Base-by-base conservation (phyloP, 2,329 filamentous ascomycete genomes). In the Colletotrichum simmondsii region DNA sequence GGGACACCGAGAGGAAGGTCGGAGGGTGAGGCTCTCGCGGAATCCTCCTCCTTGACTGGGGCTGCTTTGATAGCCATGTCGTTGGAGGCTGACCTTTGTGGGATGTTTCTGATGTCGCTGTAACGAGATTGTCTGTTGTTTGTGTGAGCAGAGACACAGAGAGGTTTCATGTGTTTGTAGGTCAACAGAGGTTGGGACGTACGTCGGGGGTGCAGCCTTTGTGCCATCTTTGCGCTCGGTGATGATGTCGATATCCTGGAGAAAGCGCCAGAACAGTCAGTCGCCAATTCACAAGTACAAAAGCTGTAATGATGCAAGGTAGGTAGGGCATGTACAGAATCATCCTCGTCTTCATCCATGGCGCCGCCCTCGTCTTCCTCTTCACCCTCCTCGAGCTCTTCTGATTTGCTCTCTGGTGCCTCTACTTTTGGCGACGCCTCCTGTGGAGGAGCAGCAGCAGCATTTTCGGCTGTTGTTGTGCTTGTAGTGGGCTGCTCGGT, bases 171-270 rank as follows among this genome's bases (percentile, higher is more conserved):
- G 19, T 16, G n/a, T 3, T 32, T 32, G 19, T 19, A 37, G 22
- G 14, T 56, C 22, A 28, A 22, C 42, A 49, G 22, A 35, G 10
- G 56, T 6, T 28, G 52, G 4, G 53, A 83, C 89, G 76, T 83
- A 92, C 90, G 86, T 83, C 75, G 90, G 87, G 64, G 90, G 88
- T 64, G 88, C 86, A 68, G 90, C 85, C 73, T 90, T 91, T 68
- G 88, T 86, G 78, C 89, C 89, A 77, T 92, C 91, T 84, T 91
- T 92, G 71, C 90, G 86, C 79, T 92, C 91, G 24, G 89, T 92
- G 77, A 92, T 91, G 76, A 92, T 92, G 75, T 92, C 91, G 78
- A 92, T 91, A 74, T 92, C 91, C 88, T 92, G 72, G 4, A 64
- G 22, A 60, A 28, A 57, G 56, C 12, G 42, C 22, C 54, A 59